Evolutionary conservation across 1,284 basidiomycete genomes (phyloP), one percentile per base, ranked within the genome.

Genomic region (Coniophora puteana): DNA sequence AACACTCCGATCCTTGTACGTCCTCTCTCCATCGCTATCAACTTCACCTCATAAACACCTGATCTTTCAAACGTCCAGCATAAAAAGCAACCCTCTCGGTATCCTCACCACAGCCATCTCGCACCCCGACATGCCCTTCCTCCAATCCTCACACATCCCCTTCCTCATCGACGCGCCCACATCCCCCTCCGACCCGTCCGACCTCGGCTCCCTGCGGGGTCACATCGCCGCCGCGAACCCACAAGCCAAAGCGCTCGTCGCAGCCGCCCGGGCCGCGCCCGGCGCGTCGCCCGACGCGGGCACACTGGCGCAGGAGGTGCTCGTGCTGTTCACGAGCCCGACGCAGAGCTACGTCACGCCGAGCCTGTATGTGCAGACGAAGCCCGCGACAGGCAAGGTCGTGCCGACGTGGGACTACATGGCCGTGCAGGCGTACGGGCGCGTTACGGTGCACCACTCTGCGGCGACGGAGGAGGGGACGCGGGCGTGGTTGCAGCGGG

Each of bases 91-190:
- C 46, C 68, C 67, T 3, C 57, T 71, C 0, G 70, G 68, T 0
- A 51, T 67, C 16, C 51, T 71, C 38, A 51, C 48, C 3, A 41
- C 39, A 7, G 14, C 38, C 3, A 62, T 69, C 49, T 47, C 55
- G 2, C 54, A 57, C 14, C 40, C 59, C 4, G 28, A 27, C 2
- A 31, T 48, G 17, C 46, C 63, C 1, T 57, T 61, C n/a, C 41
- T 72, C 18, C 68, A 71, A 43, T 59, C 62, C 17, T 59, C 60
- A 8, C 68, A 72, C 46, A 60, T 70, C 40, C 70, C 70, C 2
- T 72, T 59, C 46, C 47, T 70, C 12, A 53, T 72, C 26, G 64
- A 68, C 29, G 18, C 51, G 1, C 31, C 48, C 3, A n/a, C n/a
- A n/a, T 49, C 52, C 14, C 40, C 52, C 20, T 16, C 38, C 16